Evolutionary conservation across 2,329 filamentous ascomycete genomes (phyloP).

Genomic region (Colletotrichum incanum): DNA sequence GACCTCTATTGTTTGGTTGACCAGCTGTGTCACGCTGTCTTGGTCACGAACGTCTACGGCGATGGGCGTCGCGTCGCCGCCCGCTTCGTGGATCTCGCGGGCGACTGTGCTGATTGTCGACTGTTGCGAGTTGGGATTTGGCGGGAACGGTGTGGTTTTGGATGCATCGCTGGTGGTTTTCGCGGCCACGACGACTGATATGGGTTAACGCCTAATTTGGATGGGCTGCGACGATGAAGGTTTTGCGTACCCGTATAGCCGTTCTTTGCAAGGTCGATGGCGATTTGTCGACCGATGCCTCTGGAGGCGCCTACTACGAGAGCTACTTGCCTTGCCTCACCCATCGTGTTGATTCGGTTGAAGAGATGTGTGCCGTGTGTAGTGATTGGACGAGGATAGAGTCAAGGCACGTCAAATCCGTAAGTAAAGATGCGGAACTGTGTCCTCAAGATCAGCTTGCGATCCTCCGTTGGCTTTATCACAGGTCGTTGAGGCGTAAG

Average conservation of each 20-base stretch:
- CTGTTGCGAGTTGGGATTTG: constrained; percentile 80
- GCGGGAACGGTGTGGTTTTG: constrained; percentile 74
- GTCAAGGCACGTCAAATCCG: not conserved
- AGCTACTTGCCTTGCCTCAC: constrained; percentile 64
- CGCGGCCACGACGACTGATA: constrained; percentile 80
- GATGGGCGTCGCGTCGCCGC: constrained; percentile 76
- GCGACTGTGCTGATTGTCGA: constrained; percentile 88
- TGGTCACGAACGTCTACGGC: constrained; percentile 79
- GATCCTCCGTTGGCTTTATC: not conserved
- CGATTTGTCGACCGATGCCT: constrained; percentile 86
- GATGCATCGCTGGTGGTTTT: constrained; percentile 80
- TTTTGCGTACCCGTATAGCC: constrained; percentile 76
- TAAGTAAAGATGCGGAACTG: not conserved
- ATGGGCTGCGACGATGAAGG: not conserved
- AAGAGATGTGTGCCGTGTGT: not conserved
- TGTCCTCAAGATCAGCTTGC: no score
- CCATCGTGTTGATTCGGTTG: constrained; percentile 30
- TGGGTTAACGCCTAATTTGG: not conserved
- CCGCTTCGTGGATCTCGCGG: constrained; percentile 78
- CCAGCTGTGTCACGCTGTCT: constrained; percentile 72
- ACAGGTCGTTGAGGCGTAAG: not conserved
- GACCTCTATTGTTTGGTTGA: constrained; percentile 69
- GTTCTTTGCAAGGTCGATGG: constrained; percentile 80
- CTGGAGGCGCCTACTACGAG: constrained; percentile 83
- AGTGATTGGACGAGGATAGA: not conserved